Conservation (phyloP, 2,329 filamentous ascomycete genomes). For the Calonectria pteridis region DNA sequence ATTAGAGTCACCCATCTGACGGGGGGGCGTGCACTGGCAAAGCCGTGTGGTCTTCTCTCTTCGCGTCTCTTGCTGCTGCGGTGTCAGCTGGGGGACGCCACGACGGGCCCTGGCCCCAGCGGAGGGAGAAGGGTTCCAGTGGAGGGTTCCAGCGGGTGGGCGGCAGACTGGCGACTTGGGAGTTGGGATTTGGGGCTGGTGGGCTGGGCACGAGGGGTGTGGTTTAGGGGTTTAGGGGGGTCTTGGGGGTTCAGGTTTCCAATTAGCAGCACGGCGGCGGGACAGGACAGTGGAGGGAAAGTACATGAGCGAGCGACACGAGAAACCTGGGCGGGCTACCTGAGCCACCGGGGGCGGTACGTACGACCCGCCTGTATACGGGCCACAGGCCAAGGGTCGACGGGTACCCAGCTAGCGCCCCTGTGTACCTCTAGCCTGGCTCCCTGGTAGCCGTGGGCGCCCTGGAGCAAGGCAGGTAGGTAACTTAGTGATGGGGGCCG, state of each 20-base stretch:
- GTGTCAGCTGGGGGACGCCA: slow-evolving; percentile 48
- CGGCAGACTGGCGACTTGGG: slow-evolving; percentile 20
- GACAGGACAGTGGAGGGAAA: slow-evolving; percentile 15
- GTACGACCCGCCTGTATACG: background rate
- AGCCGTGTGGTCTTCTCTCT: slow-evolving; percentile 7
- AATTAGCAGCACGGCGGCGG: slow-evolving; percentile 17
- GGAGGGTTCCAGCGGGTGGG: slow-evolving; percentile 20
- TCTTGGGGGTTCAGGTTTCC: slow-evolving; percentile 21
- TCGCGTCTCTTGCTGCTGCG: slow-evolving; percentile 23
- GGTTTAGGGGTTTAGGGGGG: slow-evolving; percentile 7
- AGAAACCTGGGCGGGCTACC: slow-evolving; percentile 18
- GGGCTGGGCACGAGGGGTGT: slow-evolving; percentile 13
- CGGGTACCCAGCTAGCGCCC: slow-evolving; percentile 12
- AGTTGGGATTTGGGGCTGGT: slow-evolving; percentile 19
- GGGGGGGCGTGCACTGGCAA: slow-evolving; percentile 13
- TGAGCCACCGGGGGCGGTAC: slow-evolving; percentile 10
- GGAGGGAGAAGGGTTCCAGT: slow-evolving; percentile 19
- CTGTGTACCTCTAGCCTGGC: slow-evolving; percentile 1
- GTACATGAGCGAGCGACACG: slow-evolving; percentile 13
- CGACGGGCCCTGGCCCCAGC: slow-evolving; percentile 43
- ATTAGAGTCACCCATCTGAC: slow-evolving; percentile 1
- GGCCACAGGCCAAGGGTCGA: slow-evolving; percentile 7
- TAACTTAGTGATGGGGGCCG: slow-evolving; percentile 22
- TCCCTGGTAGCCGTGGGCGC: slow-evolving; percentile 6
- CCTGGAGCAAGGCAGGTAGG: background rate